A percentile compares a stretch with the other conserved stretches of the same genome.
Conservation (phyloP, 306 rosid genomes). For the Prinsepia uniflora region DNA sequence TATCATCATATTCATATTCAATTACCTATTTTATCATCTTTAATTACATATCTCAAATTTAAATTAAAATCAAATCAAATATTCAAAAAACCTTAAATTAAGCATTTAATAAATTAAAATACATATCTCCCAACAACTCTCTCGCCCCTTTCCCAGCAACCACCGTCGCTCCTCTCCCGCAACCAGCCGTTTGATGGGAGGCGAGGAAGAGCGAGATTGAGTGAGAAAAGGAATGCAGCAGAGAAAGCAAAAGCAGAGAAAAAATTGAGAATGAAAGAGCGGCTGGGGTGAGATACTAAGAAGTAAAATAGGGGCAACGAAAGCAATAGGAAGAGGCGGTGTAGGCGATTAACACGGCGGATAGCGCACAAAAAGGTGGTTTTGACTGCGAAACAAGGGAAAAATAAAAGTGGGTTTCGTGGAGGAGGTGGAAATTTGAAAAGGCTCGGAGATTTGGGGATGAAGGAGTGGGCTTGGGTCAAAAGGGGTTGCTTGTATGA, state of each 20-base stretch:
- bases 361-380: slow-evolving; percentile 41
- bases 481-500: slow-evolving; percentile 64
- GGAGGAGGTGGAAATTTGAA: slow-evolving; percentile 33
- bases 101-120: too few species aligned
- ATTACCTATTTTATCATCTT: too few species aligned
- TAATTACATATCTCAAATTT: too few species aligned
- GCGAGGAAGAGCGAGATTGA: slow-evolving; percentile 79
- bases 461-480: slow-evolving; percentile 48
- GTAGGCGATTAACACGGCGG: slow-evolving; percentile 54
- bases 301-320: slow-evolving; percentile 78
- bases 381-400: slow-evolving; percentile 42
- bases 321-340: slow-evolving; percentile 50
- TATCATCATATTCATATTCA: too few species aligned
- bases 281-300: slow-evolving; percentile 68
- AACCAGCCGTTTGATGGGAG: slow-evolving; percentile 53
- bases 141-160: too few species aligned
- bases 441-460: slow-evolving; percentile 53
- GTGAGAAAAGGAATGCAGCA: slow-evolving; percentile 65
- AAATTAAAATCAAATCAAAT: too few species aligned
- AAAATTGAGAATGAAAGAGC: slow-evolving; percentile 70
- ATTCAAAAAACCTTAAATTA: too few species aligned
- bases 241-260: slow-evolving; percentile 89
- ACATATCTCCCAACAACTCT: too few species aligned
- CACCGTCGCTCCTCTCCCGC: too few species aligned
- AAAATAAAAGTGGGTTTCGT: slow-evolving; percentile 28